Conservation (phyloP, 2,329 filamentous ascomycete genomes). For the Nemania abortiva region DNA sequence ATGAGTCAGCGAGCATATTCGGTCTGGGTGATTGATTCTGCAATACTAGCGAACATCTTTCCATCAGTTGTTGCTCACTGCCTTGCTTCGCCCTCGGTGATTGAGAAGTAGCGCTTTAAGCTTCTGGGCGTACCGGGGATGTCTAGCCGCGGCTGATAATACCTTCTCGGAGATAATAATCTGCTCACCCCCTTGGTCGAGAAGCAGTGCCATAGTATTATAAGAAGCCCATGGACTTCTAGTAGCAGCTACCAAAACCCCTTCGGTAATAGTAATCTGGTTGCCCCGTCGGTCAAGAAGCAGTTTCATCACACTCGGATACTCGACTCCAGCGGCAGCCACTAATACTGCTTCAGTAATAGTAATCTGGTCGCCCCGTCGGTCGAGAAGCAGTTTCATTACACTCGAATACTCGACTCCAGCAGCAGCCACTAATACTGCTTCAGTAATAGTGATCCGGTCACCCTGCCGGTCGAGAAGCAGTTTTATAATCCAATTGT, state of each 20-base stretch:
- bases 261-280: background rate
- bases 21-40: too few relatives aligned
- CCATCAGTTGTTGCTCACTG: too few relatives aligned
- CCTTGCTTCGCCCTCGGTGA: too few relatives aligned
- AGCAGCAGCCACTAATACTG: background rate
- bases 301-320: background rate
- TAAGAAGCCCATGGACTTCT: background rate
- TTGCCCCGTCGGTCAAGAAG: background rate
- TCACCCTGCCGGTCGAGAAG: background rate
- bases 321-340: background rate
- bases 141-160: background rate
- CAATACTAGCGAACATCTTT: too few relatives aligned
- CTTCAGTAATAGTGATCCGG: background rate
- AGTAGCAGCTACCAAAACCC: background rate
- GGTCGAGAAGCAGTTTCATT: background rate
- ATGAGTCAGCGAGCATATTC: too few relatives aligned
- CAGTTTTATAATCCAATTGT: background rate
- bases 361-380: background rate
- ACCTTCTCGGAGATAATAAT: background rate
- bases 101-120: too few relatives aligned
- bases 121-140: too few relatives aligned
- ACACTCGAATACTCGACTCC: background rate
- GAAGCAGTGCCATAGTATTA: background rate
- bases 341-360: background rate
- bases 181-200: background rate